phyloP scores from a whole-genome alignment of 1,284 basidiomycete genomes.

The Irpex sp. region DNA sequence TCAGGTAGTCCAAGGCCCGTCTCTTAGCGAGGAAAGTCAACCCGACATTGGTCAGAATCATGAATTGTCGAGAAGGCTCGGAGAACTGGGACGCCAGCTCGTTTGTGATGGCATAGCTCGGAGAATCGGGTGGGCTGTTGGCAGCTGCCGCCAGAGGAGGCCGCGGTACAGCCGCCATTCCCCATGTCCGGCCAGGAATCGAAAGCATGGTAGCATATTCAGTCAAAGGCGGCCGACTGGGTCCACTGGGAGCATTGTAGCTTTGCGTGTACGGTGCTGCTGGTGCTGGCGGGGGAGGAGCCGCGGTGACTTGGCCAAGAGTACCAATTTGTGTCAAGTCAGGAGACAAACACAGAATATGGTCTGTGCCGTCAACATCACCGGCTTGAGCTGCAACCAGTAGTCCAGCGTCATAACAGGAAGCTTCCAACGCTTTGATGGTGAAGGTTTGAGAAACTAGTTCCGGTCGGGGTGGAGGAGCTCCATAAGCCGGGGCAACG shows the following conservation, averaged over 20 bases:
- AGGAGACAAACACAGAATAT: slow-evolving; percentile 69
- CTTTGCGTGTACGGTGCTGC: slow-evolving; percentile 33
- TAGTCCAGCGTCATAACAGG: slow-evolving; percentile 61
- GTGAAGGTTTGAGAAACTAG: slow-evolving; percentile 47
- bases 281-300: slow-evolving; percentile 30
- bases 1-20: slow-evolving; percentile 78
- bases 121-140: slow-evolving; percentile 37
- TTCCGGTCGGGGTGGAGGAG: slow-evolving; percentile 38
- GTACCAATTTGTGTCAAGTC: slow-evolving; percentile 67
- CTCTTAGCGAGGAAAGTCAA: slow-evolving; percentile 81
- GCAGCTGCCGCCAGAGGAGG: slow-evolving; percentile 20
- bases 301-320: slow-evolving; percentile 49
- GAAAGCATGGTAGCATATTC: slow-evolving; percentile 74
- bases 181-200: slow-evolving; percentile 81
- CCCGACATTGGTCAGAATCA: slow-evolving; percentile 83
- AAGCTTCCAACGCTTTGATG: slow-evolving; percentile 47
- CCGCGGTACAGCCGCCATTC: slow-evolving; percentile 57
- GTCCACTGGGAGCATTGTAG: slow-evolving; percentile 35
- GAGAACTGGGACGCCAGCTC: slow-evolving; percentile 80
- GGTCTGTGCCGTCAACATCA: slow-evolving; percentile 69
- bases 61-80: slow-evolving; percentile 69
- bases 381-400: slow-evolving; percentile 64
- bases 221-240: slow-evolving; percentile 56
- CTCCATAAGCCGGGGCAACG: slow-evolving; percentile 35
- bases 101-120: slow-evolving; percentile 54